These are phyloP conservation scores for Hydnomerulius pinastri DNA, from an alignment of 768 basidiomycete genomes.

Conservation along the genomic window DNA sequence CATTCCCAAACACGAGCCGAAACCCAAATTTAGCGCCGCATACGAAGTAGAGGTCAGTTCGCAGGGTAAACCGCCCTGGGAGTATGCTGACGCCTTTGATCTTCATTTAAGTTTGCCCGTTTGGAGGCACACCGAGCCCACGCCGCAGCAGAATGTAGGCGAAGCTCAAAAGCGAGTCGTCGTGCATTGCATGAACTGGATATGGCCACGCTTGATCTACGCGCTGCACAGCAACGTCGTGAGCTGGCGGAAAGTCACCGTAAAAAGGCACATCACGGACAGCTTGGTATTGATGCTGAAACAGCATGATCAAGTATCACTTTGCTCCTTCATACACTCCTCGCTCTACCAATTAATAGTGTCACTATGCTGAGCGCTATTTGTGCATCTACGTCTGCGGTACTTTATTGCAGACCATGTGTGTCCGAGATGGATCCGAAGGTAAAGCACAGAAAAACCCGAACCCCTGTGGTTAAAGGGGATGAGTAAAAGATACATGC, in stretches of 20 bases:
- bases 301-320: slow-evolving; percentile 12
- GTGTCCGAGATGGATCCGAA: slow-evolving; percentile 61
- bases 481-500: slow-evolving; percentile 8
- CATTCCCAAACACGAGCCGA: slow-evolving; percentile 32
- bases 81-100: slow-evolving; percentile 1
- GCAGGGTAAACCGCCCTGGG: neutral
- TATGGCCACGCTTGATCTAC: slow-evolving; percentile 58
- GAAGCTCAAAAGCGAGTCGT: slow-evolving; percentile 41
- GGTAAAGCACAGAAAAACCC: slow-evolving; percentile 73
- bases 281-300: slow-evolving; percentile 57
- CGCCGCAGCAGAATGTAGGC: slow-evolving; percentile 41
- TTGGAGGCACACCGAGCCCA: slow-evolving; percentile 41
- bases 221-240: slow-evolving; percentile 57
- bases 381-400: slow-evolving; percentile 39
- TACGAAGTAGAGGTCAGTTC: slow-evolving; percentile 28
- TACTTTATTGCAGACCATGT: slow-evolving; percentile 72
- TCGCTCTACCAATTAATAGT: neutral
- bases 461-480: slow-evolving; percentile 43
- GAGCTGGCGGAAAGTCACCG: slow-evolving; percentile 58
- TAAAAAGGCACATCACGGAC: slow-evolving; percentile 62
- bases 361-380: slow-evolving; percentile 19
- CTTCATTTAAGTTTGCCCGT: slow-evolving; percentile 28
- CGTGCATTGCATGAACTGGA: slow-evolving; percentile 65
- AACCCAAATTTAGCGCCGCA: slow-evolving; percentile 29
- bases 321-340: neutral